Conservation (phyloP, 1,284 basidiomycete genomes). For the Schizopora paradoxa region DNA sequence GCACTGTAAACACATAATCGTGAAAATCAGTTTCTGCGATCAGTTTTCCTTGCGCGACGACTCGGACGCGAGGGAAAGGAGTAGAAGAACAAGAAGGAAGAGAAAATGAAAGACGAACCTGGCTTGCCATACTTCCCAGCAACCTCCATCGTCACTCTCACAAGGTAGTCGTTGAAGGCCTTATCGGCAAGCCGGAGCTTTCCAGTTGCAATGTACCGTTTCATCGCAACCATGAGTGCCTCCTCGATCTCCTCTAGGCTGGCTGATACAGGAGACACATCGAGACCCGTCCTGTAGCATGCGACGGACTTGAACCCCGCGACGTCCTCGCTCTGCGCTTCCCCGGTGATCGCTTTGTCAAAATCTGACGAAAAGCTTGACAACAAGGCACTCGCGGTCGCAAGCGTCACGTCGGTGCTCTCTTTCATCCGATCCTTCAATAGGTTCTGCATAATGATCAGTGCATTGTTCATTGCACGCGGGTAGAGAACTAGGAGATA, state of each 20-base stretch:
- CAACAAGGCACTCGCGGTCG: conserved; percentile 18
- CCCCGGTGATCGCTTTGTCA: conserved; percentile 27
- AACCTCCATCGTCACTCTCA: conserved; percentile 48
- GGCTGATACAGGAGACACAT: conserved; percentile 32
- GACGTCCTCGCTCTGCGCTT: conserved; percentile 43
- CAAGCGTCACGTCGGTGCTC: conserved; percentile 2
- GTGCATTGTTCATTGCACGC: conserved; percentile 2
- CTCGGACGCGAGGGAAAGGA: conserved; percentile 3
- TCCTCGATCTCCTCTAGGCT: conserved; percentile 25
- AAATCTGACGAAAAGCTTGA: conserved; percentile 33
- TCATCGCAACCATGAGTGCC: conserved; percentile 29
- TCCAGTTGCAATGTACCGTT: conserved; percentile 28
- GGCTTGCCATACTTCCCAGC: conserved; percentile 51
- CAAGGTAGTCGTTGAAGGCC: conserved; percentile 58
- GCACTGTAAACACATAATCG: conserved; percentile 40
- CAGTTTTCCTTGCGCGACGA: neutral
- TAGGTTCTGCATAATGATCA: conserved; percentile 28
- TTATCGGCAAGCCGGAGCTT: conserved; percentile 55
- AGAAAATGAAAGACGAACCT: conserved; percentile 32
- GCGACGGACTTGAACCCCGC: conserved; percentile 69
- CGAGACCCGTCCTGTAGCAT: conserved; percentile 69
- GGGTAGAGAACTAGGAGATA: neutral
- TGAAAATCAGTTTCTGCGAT: no score
- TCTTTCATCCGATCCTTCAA: conserved; percentile 22
- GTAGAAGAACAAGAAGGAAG: neutral